Base-by-base conservation (phyloP, 176 grass and related monocot species). In the Aegilops sharonensis region DNA sequence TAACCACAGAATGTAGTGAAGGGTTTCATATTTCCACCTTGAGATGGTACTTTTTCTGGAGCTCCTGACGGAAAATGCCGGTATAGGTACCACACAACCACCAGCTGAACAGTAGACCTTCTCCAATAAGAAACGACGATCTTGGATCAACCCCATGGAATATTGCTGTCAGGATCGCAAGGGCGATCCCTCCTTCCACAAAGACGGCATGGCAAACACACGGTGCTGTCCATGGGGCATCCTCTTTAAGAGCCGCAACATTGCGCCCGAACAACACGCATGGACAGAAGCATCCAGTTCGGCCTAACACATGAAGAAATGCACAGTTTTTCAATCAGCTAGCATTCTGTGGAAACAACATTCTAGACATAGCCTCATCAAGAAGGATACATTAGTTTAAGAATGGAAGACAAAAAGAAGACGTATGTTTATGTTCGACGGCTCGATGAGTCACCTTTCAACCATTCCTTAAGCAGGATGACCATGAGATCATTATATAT, bases 31-130 rank as follows among this genome's bases (percentile, higher is more conserved):
- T 64, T 50, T 78, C 72, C 72, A 98, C 95, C 95, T 98, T 90
- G 34, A 98, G 93, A 91, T 98, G 93, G 64, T 98, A 98, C 85
- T 93, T 95, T 81, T 88, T 98, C 85, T 98, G 93, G 42, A 98
- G 88, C 80, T 92, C 87, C 57, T 98, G 95, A 31, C 95, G 91
- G 54, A 88, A 92, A 78, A 94, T 68, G 61, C 95, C 89, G 72
- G 89, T 98, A 86, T 95, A 98, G 64, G 92, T 93, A 56, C 78
- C 89, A 84, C 93, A 98, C 50, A 98, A 81, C 95, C 93, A 98
- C 95, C 95, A 98, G 35, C 91, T 85, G 67, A 93, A 95, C 8
- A 95, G 81, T 84, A 98, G 66, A n/a, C 93, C 91, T 92, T 98
- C 93, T 78, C 95, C 95, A 75, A 95, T 90, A 57, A 98, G 73